These are phyloP conservation scores for Cyanidium caldarium DNA, from an alignment of 23 red algal genomes.

Conservation along the genomic window DNA sequence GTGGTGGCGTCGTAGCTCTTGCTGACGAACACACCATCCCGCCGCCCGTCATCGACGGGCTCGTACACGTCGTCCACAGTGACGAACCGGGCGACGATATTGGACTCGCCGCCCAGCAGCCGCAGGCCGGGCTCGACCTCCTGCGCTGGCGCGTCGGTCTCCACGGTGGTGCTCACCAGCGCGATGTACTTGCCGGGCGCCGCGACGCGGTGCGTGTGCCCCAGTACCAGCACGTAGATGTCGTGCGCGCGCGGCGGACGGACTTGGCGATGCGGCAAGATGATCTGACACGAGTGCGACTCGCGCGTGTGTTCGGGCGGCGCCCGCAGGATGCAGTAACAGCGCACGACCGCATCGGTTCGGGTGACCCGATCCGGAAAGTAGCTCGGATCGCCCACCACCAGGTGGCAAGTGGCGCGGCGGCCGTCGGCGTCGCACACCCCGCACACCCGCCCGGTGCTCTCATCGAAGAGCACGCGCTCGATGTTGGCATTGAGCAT, in stretches of 20 bases:
- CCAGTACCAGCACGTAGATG: constrained; percentile 90
- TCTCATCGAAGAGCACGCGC: constrained; percentile 33
- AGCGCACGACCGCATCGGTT: constrained; percentile 52
- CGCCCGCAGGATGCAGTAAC: constrained; percentile 69
- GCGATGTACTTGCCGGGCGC: constrained; percentile 70
- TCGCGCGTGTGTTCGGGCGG: constrained; percentile 69
- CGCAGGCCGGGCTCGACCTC: constrained; percentile 51
- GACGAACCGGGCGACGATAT: constrained; percentile 59
- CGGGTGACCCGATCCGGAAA: constrained; percentile 43
- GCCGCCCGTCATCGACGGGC: constrained; percentile 31
- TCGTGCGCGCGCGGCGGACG: constrained; percentile 46
- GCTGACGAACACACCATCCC: constrained; percentile 48
- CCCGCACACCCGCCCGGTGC: constrained; percentile 34
- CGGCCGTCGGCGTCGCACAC: constrained; percentile 39
- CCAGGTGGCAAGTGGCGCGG: constrained; percentile 52
- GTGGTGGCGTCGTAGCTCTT: constrained; percentile 90
- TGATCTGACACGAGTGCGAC: constrained; percentile 69
- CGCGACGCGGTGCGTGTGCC: constrained; percentile 53
- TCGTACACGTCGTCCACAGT: constrained; percentile 76
- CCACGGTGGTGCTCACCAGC: constrained; percentile 83
- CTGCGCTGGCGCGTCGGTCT: constrained; percentile 34
- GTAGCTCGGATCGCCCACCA: constrained; percentile 82
- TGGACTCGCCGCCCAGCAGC: constrained; percentile 27
- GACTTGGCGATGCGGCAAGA: constrained; percentile 57
- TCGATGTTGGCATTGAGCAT: constrained; percentile 79